Evolutionary conservation across 257 asterid species (phyloP).

Genomic region (Rubia yunnanensis): DNA sequence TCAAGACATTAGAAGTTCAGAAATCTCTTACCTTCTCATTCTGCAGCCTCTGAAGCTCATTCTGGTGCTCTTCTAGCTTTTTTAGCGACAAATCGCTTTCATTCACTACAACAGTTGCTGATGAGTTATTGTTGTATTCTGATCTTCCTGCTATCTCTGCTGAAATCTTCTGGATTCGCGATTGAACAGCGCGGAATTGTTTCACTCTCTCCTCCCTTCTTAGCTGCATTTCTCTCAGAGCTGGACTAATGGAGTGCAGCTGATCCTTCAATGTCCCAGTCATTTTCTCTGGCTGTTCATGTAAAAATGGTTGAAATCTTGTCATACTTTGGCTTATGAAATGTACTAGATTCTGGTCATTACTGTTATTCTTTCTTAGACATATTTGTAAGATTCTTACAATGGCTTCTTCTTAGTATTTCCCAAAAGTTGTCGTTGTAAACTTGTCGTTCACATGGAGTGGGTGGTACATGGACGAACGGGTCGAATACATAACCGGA

Average conservation of each 20-base stretch:
- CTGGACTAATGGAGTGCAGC: conserved; percentile 72
- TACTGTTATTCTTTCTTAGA: no score
- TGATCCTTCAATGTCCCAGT: conserved; percentile 81
- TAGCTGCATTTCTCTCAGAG: conserved; percentile 75
- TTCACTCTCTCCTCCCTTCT: conserved; percentile 76
- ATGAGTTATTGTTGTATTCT: conserved; percentile 52
- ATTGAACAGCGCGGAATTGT: conserved; percentile 71
- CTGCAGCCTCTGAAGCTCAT: conserved; percentile 84
- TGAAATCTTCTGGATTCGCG: conserved; percentile 71
- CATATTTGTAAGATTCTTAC: no score
- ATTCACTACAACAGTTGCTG: conserved; percentile 40
- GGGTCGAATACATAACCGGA: no score
- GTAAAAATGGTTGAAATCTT: no score
- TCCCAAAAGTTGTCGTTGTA: no score
- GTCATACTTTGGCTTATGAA: no score
- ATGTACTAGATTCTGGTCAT: no score
- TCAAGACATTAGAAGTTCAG: no score
- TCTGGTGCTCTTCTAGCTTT: conserved; percentile 76
- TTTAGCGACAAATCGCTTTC: conserved; percentile 77
- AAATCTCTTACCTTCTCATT: conserved; percentile 91
- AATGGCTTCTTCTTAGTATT: no score
- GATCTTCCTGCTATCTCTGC: conserved; percentile 81
- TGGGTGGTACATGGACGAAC: no score
- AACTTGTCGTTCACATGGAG: no score
- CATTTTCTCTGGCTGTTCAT: conserved; percentile 87